Percentiles rank a stretch among this genome's conserved stretches.
These are phyloP conservation scores for Chalciporus chontae DNA, from an alignment of 768 basidiomycete species.

Conservation along the genomic window DNA sequence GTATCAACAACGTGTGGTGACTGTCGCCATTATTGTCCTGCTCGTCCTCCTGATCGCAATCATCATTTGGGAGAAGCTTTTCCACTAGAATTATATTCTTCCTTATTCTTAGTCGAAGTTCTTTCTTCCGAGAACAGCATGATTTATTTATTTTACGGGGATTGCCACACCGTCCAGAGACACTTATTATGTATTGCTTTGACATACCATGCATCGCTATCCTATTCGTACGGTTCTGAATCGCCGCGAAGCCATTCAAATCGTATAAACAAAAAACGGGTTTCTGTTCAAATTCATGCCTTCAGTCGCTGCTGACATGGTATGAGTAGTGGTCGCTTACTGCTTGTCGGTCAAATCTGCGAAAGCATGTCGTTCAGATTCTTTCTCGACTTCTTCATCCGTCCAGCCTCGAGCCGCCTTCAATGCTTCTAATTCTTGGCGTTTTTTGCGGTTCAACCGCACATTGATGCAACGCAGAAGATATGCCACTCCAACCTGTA, in stretches of 20 bases:
- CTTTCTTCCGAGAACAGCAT: neutral
- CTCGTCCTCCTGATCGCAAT: conserved; percentile 80
- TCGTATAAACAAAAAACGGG: conserved; percentile 33
- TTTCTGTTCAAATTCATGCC: conserved; percentile 21
- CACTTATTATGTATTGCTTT: conserved; percentile 21
- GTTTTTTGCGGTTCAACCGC: conserved; percentile 20
- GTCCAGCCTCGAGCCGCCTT: conserved; percentile 21
- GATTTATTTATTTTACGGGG: conserved; percentile 14
- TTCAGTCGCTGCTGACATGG: neutral
- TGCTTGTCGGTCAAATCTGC: conserved; percentile 28
- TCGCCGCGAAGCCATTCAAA: conserved; percentile 10
- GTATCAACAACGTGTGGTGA: conserved; percentile 93
- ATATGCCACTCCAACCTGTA: conserved; percentile 22
- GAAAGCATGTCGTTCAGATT: conserved; percentile 27
- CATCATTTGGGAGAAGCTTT: conserved; percentile 76
- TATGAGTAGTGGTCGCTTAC: conserved; percentile 7
- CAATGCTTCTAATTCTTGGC: conserved; percentile 10
- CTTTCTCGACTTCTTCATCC: conserved; percentile 18
- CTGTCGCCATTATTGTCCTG: conserved; percentile 79
- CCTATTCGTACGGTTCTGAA: neutral
- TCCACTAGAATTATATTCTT: conserved; percentile 32
- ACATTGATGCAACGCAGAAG: conserved; percentile 20
- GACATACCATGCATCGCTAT: conserved; percentile 14
- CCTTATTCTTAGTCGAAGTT: neutral
- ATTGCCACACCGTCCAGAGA: conserved; percentile 9